phyloP scores from a whole-genome alignment of 768 basidiomycete genomes.

The Tricholoma hemisulphureum region DNA sequence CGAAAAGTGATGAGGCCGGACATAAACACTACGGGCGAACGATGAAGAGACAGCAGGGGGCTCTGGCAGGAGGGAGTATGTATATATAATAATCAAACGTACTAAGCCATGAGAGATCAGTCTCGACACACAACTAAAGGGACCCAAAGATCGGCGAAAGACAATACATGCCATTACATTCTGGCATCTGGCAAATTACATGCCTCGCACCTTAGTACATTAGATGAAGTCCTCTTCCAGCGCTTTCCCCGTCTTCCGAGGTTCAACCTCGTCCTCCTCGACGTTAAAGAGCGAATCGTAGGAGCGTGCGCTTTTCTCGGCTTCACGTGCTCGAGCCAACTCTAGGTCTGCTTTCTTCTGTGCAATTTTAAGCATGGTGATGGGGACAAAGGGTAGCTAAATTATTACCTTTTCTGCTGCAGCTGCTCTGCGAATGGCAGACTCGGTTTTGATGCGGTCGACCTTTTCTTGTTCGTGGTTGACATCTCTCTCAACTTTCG shows the following conservation, averaged over 20 bases:
- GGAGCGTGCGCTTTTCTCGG: constrained; percentile 82
- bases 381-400: not conserved
- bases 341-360: constrained; percentile 82
- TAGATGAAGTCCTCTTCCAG: constrained; percentile 91
- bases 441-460: constrained; percentile 79
- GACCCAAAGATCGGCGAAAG: not conserved
- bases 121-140: no score
- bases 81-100: no score
- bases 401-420: constrained; percentile 64
- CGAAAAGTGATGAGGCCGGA: no score
- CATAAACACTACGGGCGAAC: no score
- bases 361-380: not conserved
- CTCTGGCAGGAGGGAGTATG: no score
- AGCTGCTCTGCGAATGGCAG: constrained; percentile 55
- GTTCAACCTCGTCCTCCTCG: constrained; percentile 53
- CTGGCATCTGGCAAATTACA: not conserved
- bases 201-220: constrained; percentile 15
- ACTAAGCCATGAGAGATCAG: no score
- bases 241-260: constrained; percentile 63
- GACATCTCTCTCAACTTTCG: constrained; percentile 78
- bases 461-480: constrained; percentile 89
- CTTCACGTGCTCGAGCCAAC: constrained; percentile 72
- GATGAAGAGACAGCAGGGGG: no score
- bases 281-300: constrained; percentile 80
- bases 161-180: not conserved